Evolutionary conservation across 2,329 filamentous ascomycete genomes (phyloP), one percentile per base, ranked within the genome.

Genomic region (Hyphodiscus sp.): DNA sequence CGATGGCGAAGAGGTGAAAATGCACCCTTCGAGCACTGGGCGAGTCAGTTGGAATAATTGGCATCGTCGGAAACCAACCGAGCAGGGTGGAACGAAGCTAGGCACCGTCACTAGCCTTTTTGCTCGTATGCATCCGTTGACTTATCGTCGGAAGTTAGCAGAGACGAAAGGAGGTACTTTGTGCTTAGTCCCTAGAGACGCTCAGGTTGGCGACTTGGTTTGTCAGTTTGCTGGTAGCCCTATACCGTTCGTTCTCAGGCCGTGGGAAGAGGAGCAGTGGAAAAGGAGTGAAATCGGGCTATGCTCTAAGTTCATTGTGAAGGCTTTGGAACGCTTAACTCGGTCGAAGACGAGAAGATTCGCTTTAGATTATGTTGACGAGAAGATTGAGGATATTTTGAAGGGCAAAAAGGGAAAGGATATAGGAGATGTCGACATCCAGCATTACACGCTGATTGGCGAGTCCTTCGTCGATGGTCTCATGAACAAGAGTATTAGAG

Each of bases 1-100:
- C 20, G 20, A 18, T 20, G 42, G 46, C 11, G 42, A 30, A 20
- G 26, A 33, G 2, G 26, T 44, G 11, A 42, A 43, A 23, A 19
- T 49, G 11, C 41, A 23, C 30, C 16, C 41, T 45, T 46, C 41
- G 9, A 47, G 42, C 29, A 53, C 50, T n/a, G 47, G 47, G 2
- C 47, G 51, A 16, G 47, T 47, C 20, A 53, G 19, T 23, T 53
- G 51, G 51, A 43, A 50, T 18, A 53, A 53, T 49, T 49, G 44
- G 23, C 41, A 49, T 23, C 47, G 47, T 2, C 26, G 42, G 8
- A 42, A 29, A n/a, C 20, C 50, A 16, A 46, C 50, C 19, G 43
- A 50, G 18, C 30, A 50, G 20, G 51, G 51, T 18, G 30, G 51
- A 5, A 49, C 46, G 0, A 41, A 23, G 2, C 18, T 53, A 10